Evolutionary conservation across 768 basidiomycete species (phyloP), one percentile per base, ranked within the genome.

Genomic region (Galerina sulciceps): DNA sequence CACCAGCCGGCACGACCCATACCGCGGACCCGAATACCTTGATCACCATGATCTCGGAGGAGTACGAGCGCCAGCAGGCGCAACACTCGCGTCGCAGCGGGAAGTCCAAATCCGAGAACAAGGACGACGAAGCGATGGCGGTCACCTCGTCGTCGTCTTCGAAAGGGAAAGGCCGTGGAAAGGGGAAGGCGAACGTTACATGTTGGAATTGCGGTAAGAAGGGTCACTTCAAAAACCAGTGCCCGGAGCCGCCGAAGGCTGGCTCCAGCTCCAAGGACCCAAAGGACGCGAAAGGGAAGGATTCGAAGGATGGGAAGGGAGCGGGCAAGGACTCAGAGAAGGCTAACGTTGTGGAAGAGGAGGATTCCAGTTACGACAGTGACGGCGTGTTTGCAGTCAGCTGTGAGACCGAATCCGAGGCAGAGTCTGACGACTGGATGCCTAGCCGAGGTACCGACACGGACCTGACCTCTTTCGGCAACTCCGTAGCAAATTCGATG

Each of bases 141-240:
- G 31, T 51, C 10, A 57, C 55, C 3, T 46, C 47, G 18, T 26
- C 45, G 3, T 4, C 23, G 14, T 55, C 47, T 15, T 34, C 23
- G 34, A 53, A 53, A 31, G 10, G 20, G 20, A 51, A 37, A 35
- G 36, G 40, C 10, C 20, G 54, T 6, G 59, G 58, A 31, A 58
- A 55, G 9, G 58, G 8, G 13, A 47, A 22, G 45, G 6, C 41
- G 5, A 43, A 61, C 36, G 23, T 11, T 6, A 64, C 56, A 22
- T 76, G 73, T 59, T 74, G 67, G 67, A 71, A 66, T 15, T 76
- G 73, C 57, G 64, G 69, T 0, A 55, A 67, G 44, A 58, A 64
- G 23, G 71, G 68, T 1, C 73, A 76, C 43, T 54, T 65, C 45
- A 56, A 60, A 15, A 34, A 64, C 20, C 63, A 73, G 9, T 73